These are phyloP conservation scores for Wickerhamiella galacta DNA, from an alignment of 805 yeast species.

Conservation along the genomic window DNA sequence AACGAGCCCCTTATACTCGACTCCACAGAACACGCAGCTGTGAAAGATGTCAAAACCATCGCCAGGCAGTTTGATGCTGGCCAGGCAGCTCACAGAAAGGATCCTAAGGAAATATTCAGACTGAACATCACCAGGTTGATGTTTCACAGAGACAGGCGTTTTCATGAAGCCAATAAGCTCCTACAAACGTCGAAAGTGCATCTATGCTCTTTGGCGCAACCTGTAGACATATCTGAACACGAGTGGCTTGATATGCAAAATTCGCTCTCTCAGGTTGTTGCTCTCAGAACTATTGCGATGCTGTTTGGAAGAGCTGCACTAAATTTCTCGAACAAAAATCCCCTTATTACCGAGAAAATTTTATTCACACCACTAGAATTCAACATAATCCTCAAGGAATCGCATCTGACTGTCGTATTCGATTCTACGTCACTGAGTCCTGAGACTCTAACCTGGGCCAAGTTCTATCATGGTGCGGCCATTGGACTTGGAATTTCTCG, in stretches of 20 bases:
- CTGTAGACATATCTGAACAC: conserved; percentile 34
- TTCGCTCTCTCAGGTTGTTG: conserved; percentile 42
- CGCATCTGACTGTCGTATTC: conserved; percentile 43
- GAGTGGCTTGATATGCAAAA: conserved; percentile 37
- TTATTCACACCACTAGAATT: conserved; percentile 64
- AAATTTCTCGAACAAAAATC: conserved; percentile 49
- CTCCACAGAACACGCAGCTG: too few species aligned
- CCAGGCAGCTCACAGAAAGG: conserved; percentile 15
- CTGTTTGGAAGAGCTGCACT: conserved; percentile 70
- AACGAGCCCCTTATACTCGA: too few species aligned
- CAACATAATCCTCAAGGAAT: conserved; percentile 47
- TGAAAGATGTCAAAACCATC: neutral
- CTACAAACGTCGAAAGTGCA: conserved; percentile 58
- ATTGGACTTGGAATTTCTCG: conserved; percentile 64
- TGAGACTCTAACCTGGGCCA: conserved; percentile 55
- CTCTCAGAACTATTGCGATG: conserved; percentile 53
- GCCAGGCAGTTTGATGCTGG: neutral
- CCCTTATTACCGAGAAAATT: conserved; percentile 71
- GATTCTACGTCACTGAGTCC: conserved; percentile 38
- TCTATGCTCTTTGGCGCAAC: conserved; percentile 24
- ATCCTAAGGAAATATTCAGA: conserved; percentile 59
- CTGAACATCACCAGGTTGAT: conserved; percentile 50
- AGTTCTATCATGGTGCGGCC: conserved; percentile 82
- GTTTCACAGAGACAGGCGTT: conserved; percentile 63
- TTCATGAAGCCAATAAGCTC: conserved; percentile 55